Evolutionary conservation across 2,329 filamentous ascomycete species (phyloP).

Genomic region (Rutstroemia sp.): DNA sequence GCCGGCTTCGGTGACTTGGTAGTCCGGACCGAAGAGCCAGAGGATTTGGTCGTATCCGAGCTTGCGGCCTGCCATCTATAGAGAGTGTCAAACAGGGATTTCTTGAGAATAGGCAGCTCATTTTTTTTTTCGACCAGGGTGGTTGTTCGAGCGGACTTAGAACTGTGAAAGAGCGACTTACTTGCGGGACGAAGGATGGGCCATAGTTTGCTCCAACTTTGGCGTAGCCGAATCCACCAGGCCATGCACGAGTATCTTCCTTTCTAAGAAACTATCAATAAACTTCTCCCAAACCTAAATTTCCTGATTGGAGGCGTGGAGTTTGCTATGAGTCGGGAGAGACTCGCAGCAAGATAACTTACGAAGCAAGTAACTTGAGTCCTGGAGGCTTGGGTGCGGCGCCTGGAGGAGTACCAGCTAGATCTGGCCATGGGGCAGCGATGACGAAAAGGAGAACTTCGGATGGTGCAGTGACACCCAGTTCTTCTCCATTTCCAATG

Average conservation of each 20-base stretch:
- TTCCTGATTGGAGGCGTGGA: too few relatives aligned
- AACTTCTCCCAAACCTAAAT: too few relatives aligned
- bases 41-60: constrained; percentile 81
- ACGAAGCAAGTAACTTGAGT: constrained; percentile 69
- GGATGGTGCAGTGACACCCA: constrained; percentile 72
- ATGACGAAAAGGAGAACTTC: constrained; percentile 85
- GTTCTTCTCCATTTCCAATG: constrained; percentile 72
- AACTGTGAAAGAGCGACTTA: neutral
- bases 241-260: constrained; percentile 84
- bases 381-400: constrained; percentile 35
- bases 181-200: constrained; percentile 62
- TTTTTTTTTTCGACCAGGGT: too few relatives aligned
- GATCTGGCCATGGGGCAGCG: constrained; percentile 46
- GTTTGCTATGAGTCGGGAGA: neutral
- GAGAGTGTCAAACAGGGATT: neutral
- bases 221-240: constrained; percentile 84
- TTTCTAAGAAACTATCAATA: constrained; percentile 29
- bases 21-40: constrained; percentile 71
- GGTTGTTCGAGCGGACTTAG: neutral
- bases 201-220: constrained; percentile 95
- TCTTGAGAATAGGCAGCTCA: too few relatives aligned
- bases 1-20: constrained; percentile 70
- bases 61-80: constrained; percentile 54
- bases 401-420: constrained; percentile 32
- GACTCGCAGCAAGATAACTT: neutral